Conservation (phyloP, 176 grass and related monocot species). For the Cymbopogon citratus region DNA sequence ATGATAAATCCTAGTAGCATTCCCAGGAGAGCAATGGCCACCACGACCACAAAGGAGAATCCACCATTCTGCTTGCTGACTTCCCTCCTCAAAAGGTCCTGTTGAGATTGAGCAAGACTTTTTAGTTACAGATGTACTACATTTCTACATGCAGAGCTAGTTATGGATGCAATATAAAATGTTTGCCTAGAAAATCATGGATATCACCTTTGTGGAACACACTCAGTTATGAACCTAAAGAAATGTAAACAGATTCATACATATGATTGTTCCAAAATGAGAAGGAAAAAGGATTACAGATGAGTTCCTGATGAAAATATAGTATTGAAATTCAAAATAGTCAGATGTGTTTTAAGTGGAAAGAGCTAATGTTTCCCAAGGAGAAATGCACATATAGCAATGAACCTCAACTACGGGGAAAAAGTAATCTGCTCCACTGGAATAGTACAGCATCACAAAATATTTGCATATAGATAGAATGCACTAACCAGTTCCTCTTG, state of each 20-base stretch:
- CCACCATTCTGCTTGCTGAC: conserved; percentile 53
- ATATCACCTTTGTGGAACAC: background rate
- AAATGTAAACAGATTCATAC: background rate
- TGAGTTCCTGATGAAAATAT: background rate
- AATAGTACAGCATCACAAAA: background rate
- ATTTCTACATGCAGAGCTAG: conserved; percentile 2
- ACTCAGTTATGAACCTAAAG: background rate
- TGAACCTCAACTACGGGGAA: too few species aligned
- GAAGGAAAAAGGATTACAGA: too few species aligned
- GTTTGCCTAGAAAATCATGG: background rate
- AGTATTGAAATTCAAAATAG: background rate
- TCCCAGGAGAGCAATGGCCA: conserved; percentile 61
- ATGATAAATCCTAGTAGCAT: conserved; percentile 62
- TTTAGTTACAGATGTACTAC: background rate
- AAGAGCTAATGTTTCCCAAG: background rate
- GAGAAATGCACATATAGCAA: background rate
- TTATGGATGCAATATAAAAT: background rate
- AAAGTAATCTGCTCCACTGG: too few species aligned
- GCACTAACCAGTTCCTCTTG: conserved; percentile 70
- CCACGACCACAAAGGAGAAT: conserved; percentile 57
- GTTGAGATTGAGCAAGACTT: conserved; percentile 13
- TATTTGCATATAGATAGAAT: conserved; percentile 16
- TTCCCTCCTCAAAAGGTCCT: conserved; percentile 73
- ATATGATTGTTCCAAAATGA: background rate
- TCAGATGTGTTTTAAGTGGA: background rate